These are phyloP conservation scores for Diaporthe australafricana DNA, from an alignment of 2,329 filamentous ascomycete species.

Conservation along the genomic window DNA sequence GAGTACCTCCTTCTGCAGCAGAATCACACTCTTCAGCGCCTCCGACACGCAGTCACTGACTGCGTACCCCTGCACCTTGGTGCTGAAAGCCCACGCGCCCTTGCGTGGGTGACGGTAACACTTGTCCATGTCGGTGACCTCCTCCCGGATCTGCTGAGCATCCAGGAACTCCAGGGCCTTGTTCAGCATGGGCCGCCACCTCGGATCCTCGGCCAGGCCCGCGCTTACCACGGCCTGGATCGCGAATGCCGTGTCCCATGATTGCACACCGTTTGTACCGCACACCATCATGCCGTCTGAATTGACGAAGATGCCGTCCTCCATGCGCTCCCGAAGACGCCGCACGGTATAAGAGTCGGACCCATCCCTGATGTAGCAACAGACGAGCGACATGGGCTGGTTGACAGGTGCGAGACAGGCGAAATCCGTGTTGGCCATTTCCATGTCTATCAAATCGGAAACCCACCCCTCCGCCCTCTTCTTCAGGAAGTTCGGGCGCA, in stretches of 20 bases:
- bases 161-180: conserved; percentile 90
- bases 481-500: conserved; percentile 75
- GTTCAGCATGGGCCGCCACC: conserved; percentile 85
- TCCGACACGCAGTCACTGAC: conserved; percentile 96
- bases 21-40: conserved; percentile 85
- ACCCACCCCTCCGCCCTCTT: conserved; percentile 82
- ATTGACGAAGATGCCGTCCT: conserved; percentile 93
- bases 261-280: conserved; percentile 97
- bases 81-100: conserved; percentile 97
- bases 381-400: conserved; percentile 88
- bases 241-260: conserved; percentile 93
- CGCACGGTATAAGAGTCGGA: conserved; percentile 78
- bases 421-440: conserved; percentile 93
- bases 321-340: conserved; percentile 82
- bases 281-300: conserved; percentile 93
- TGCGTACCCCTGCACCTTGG: conserved; percentile 89
- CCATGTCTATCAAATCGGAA: conserved; percentile 86
- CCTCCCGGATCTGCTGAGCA: conserved; percentile 88
- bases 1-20: conserved; percentile 77
- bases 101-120: conserved; percentile 93
- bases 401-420: conserved; percentile 90
- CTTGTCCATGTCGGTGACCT: conserved; percentile 79
- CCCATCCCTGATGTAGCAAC: conserved; percentile 87
- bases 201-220: conserved; percentile 79
- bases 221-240: conserved; percentile 86